Evolutionary conservation across 2,329 filamentous ascomycete species (phyloP), one percentile per base, ranked within the genome.

Genomic region (Calonectria ilicicola): DNA sequence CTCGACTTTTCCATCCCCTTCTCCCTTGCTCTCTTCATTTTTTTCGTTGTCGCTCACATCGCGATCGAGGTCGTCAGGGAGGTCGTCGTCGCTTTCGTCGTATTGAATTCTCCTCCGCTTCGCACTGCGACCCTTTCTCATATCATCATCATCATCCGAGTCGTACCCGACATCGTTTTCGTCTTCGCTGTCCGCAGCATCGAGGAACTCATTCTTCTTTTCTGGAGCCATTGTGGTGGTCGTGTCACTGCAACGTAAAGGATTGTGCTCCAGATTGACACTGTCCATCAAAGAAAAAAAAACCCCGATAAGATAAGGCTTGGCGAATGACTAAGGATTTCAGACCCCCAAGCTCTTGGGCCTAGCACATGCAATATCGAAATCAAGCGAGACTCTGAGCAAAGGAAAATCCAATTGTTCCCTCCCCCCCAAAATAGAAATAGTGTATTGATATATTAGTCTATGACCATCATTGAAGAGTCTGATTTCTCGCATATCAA

Each of bases 131-230:
- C 87, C 89, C 82, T 94, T 94, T 79, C 88, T 90, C 72, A 95
- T 80, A 74, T 94, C 91, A 64, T 92, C 89, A 64, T 92, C 89
- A 56, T 92, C 89, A 26, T 93, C 93, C 0, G 93, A 95, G 74
- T 94, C 87, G 81, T 94, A 94, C 69, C 89, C 91, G 63, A 86
- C 84, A 74, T 85, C 84, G 44, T 87, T 86, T 56, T 92, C 90
- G 42, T 91, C 90, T 23, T 91, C 89, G 79, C 91, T 93, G 21
- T 91, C 87, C 3, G 80, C 82, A 2, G 85, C 86, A 74, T 92
- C 91, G 35, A 96, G 89, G 78, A 93, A 96, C 65, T 94, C 89
- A 82, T 95, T 95, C 77, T 90, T 89, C 80, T 93, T 95, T 80
- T 92, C 90, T 47, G 90, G 86, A 1, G 92, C 84, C 93, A 95